A percentile compares a stretch with the other conserved stretches of the same genome.
These are phyloP conservation scores for Primulina huaijiensis DNA, from an alignment of 257 asterid genomes.

Conservation along the genomic window DNA sequence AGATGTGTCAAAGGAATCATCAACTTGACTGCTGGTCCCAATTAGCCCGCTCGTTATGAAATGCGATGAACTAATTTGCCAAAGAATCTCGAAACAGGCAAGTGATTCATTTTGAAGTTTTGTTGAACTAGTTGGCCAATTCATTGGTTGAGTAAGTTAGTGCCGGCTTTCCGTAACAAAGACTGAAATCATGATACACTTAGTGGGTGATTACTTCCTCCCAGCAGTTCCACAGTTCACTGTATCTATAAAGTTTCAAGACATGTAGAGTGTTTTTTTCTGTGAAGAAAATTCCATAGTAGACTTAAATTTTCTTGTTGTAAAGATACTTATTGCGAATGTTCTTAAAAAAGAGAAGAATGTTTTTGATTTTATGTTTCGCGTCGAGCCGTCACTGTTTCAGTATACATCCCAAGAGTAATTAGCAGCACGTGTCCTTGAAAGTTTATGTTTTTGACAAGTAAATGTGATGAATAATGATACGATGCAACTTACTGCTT, in stretches of 20 bases:
- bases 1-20: slow-evolving; percentile 64
- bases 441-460: too few relatives aligned
- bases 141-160: background rate
- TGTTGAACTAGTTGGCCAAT: background rate
- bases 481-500: background rate
- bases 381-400: too few relatives aligned
- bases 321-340: too few relatives aligned
- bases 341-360: too few relatives aligned
- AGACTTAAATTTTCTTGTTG: background rate
- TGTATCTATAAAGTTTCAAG: background rate
- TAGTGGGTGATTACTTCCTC: background rate
- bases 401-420: too few relatives aligned
- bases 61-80: background rate
- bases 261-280: background rate
- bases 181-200: background rate
- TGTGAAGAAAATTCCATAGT: background rate
- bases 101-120: background rate
- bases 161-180: background rate
- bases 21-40: slow-evolving; percentile 18
- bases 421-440: too few relatives aligned
- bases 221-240: background rate
- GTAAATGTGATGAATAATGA: too few relatives aligned
- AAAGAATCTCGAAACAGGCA: background rate
- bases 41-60: background rate
- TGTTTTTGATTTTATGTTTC: too few relatives aligned